Evolutionary conservation across 2,329 filamentous ascomycete species (phyloP).

Genomic region (Scleromitrula shiraiana): DNA sequence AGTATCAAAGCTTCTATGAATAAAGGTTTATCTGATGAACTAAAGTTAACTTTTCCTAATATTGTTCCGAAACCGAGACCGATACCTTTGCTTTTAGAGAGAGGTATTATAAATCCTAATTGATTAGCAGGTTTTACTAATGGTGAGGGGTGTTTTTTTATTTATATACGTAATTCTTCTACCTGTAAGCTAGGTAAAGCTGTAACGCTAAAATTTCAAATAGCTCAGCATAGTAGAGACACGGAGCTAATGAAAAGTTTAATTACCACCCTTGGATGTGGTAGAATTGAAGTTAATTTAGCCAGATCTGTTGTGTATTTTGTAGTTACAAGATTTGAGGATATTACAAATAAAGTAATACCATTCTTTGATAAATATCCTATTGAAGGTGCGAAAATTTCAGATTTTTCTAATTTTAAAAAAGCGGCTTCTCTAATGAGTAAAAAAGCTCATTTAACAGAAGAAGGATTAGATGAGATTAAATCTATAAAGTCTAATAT

Average conservation of each 20-base stretch:
- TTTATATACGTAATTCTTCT: not conserved
- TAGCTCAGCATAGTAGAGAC: slow-evolving; percentile 4
- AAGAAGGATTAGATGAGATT: not conserved
- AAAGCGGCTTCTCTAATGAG: not conserved
- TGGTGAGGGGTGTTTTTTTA: slow-evolving; percentile 3
- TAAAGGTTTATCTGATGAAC: not conserved
- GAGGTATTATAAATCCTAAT: not conserved
- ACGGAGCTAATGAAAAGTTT: not conserved
- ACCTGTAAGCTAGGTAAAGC: not conserved
- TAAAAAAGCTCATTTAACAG: not conserved
- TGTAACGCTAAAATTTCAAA: not conserved
- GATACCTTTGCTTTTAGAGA: not conserved
- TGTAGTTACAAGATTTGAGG: too few relatives aligned
- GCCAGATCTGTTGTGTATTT: not conserved
- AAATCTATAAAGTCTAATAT: too few relatives aligned
- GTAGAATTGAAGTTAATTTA: too few relatives aligned
- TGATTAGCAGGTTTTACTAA: slow-evolving; percentile 7
- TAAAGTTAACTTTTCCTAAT: not conserved
- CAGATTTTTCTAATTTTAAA: not conserved
- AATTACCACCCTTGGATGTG: not conserved
- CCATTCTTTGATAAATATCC: not conserved
- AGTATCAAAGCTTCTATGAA: not conserved
- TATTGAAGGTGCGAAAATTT: not conserved
- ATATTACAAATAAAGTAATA: not conserved
- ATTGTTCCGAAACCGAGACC: not conserved